These are phyloP conservation scores for Vitis hybrid DNA, from an alignment of 177 flowering plant genomes.

Conservation along the genomic window DNA sequence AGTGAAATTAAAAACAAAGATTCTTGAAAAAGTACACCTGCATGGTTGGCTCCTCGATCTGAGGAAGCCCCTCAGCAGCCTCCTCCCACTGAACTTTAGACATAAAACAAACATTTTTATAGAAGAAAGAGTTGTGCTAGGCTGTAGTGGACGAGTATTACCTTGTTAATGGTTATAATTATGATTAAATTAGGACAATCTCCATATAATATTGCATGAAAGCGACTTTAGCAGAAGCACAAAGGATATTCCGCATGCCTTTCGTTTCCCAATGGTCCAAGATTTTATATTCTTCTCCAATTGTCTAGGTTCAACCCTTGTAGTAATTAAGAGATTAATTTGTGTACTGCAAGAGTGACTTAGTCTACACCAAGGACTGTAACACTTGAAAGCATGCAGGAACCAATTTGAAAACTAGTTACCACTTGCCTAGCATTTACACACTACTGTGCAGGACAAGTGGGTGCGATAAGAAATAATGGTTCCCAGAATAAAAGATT, in stretches of 20 bases:
- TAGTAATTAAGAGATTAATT: too few relatives aligned
- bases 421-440: too few relatives aligned
- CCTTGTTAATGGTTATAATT: neutral
- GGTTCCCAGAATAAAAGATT: too few relatives aligned
- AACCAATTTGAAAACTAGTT: too few relatives aligned
- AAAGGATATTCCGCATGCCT: neutral
- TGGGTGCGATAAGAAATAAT: too few relatives aligned
- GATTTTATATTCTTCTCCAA: neutral
- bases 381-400: too few relatives aligned
- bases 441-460: too few relatives aligned
- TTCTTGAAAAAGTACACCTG: neutral
- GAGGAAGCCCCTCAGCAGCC: neutral
- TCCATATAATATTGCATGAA: neutral
- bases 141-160: neutral
- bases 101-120: too few relatives aligned
- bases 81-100: too few relatives aligned
- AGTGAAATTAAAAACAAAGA: neutral
- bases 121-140: neutral
- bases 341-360: too few relatives aligned
- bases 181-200: neutral
- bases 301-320: neutral
- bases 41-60: slow-evolving; percentile 5
- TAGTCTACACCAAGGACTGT: too few relatives aligned
- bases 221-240: neutral
- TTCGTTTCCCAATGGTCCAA: neutral